These are phyloP conservation scores for Boletus subcaerulescens DNA, from an alignment of 768 basidiomycete species.

Conservation along the genomic window DNA sequence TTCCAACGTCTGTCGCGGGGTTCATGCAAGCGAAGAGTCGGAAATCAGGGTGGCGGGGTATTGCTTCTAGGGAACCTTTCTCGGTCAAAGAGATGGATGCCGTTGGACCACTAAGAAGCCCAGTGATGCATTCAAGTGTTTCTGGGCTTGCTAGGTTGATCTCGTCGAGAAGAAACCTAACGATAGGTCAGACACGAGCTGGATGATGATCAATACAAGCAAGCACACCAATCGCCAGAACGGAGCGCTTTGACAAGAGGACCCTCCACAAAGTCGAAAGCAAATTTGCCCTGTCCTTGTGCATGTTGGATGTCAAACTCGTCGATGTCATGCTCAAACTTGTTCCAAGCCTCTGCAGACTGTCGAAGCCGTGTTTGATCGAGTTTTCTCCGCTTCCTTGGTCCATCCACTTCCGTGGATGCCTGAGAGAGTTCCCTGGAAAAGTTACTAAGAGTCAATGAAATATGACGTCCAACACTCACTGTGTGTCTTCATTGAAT, in stretches of 20 bases:
- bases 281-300: slow-evolving; percentile 84
- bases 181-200: neutral
- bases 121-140: slow-evolving; percentile 88
- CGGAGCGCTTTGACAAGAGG: slow-evolving; percentile 90
- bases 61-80: slow-evolving; percentile 84
- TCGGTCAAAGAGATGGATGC: slow-evolving; percentile 93
- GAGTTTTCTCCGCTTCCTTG: slow-evolving; percentile 71
- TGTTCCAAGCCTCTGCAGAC: slow-evolving; percentile 59
- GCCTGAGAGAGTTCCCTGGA: slow-evolving; percentile 21
- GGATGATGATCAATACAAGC: neutral
- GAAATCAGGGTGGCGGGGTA: slow-evolving; percentile 92
- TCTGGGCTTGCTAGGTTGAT: slow-evolving; percentile 93
- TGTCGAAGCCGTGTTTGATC: slow-evolving; percentile 41
- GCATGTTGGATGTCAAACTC: slow-evolving; percentile 89
- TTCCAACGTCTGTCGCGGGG: slow-evolving; percentile 97
- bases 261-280: slow-evolving; percentile 94
- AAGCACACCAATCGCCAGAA: slow-evolving; percentile 82
- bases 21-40: slow-evolving; percentile 99
- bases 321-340: slow-evolving; percentile 63
- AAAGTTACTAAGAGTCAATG: neutral
- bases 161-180: slow-evolving; percentile 92
- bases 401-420: slow-evolving; percentile 40
- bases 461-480: neutral
- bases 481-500: slow-evolving; percentile 28
- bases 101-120: slow-evolving; percentile 79